Evolutionary conservation across 2,329 filamentous ascomycete species (phyloP), one percentile per base, ranked within the genome.

Genomic region (Podosphaera leucotricha): DNA sequence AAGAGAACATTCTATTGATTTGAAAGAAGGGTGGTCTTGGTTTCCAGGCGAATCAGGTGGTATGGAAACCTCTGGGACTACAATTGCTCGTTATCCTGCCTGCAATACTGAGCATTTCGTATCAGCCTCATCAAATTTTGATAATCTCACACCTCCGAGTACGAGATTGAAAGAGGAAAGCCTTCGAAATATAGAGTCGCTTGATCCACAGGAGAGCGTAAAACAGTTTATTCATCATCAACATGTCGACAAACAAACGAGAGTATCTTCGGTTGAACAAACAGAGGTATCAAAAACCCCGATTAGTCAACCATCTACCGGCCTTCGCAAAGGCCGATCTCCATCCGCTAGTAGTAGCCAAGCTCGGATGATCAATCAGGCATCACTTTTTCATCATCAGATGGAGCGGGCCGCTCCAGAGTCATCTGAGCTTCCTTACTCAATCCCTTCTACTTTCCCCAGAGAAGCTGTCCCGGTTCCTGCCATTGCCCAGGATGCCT

Each of bases 181-280:
- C 37, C 74, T 93, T 15, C 73, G 75, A 46, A 74, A 68, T 49
- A 58, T 93, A 26, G 70, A 80, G 55, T 66, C 67, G 16, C 71
- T 80, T 44, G 85, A 94, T 56, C 81, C 86, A 5, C 86, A 92
- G 59, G 86, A 94, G 62, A 92, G 87, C 53, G 84, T 95, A 30
- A 77, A 82, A 55, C 83, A 92, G 51, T 95, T 93, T 61, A 70
- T 95, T 44, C 73, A 73, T 56, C 86, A 93, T 58, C 87, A 95
- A 59, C 77, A 80, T 59, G 57, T 72, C 46, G 64, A 70, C 42
- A 42, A 46, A 10, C 46, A 52, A 15, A 44, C 44, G 41, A 42
- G 43, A 19, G 57, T 52, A 58, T 55, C 61, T 20, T 64, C 64
- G 48, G 71, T 77, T 44, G 70, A 80, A n/a, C 72, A 75, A 6